Conservation (phyloP, 139 green algal genomes). For the Raphidocelis subcapitata region DNA sequence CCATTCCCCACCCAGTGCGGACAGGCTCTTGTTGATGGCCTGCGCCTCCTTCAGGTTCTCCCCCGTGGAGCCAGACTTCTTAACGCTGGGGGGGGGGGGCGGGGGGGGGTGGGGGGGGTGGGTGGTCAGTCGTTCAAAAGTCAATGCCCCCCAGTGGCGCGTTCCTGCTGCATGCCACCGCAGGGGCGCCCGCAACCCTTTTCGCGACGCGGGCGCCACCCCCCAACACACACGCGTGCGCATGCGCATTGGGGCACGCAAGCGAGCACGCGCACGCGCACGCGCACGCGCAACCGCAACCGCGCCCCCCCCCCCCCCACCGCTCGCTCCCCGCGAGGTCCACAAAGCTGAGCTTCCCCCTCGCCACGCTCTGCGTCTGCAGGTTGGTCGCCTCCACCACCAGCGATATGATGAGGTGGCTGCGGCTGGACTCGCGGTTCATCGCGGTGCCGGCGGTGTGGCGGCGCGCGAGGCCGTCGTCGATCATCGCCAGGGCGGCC, state of each 20-base stretch:
- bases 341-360: conserved; percentile 94
- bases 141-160: too few relatives aligned
- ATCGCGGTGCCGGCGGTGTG: conserved; percentile 70
- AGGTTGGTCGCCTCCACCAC: conserved; percentile 93
- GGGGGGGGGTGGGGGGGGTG: too few relatives aligned
- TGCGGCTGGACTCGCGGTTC: conserved; percentile 88
- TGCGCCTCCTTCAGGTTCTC: conserved; percentile 97
- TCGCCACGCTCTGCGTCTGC: conserved; percentile 86
- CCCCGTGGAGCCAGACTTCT: conserved; percentile 89
- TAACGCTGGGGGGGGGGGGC: conserved; percentile 65
- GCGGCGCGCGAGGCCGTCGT: conserved; percentile 57
- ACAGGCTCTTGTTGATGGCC: conserved; percentile 98
- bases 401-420: conserved; percentile 94
- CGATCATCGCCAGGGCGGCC: conserved; percentile 45
- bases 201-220: too few relatives aligned
- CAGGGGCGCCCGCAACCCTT: too few relatives aligned
- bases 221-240: too few relatives aligned
- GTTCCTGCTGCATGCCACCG: too few relatives aligned
- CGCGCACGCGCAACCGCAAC: too few relatives aligned
- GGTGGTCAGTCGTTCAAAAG: too few relatives aligned
- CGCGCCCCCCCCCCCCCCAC: conserved; percentile 44
- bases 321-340: conserved; percentile 95
- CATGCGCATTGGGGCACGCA: too few relatives aligned
- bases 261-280: too few relatives aligned
- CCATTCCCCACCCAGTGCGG: conserved; percentile 69